A percentile compares a stretch with the other conserved stretches of the same genome.
These are phyloP conservation scores for Citeromyces matritensis DNA, from an alignment of 805 yeast species.

Conservation along the genomic window DNA sequence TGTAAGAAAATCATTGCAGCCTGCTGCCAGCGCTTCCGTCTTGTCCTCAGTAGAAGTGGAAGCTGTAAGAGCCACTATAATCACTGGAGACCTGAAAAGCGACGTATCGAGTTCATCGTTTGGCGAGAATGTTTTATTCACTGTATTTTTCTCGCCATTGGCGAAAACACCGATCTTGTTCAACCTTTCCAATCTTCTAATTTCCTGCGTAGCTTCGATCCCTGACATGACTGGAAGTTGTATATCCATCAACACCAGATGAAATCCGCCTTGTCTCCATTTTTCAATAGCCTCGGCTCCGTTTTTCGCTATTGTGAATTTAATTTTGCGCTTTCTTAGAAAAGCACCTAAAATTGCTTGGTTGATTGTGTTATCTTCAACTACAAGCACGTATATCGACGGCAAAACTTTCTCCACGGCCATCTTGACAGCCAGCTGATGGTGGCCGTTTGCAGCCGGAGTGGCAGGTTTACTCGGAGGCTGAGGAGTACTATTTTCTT, in stretches of 20 bases:
- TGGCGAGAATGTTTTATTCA: constrained; percentile 9
- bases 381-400: constrained; percentile 79
- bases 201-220: constrained; percentile 86
- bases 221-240: constrained; percentile 96
- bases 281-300: constrained; percentile 92
- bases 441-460: too few species aligned
- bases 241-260: constrained; percentile 90
- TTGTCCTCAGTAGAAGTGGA: constrained; percentile 75
- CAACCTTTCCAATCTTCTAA: constrained; percentile 66
- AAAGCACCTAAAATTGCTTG: constrained; percentile 85
- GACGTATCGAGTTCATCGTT: constrained; percentile 44
- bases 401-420: constrained; percentile 62
- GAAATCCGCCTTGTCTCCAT: constrained; percentile 93
- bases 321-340: constrained; percentile 71
- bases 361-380: constrained; percentile 92
- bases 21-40: constrained; percentile 87
- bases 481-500: too few species aligned
- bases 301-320: constrained; percentile 75
- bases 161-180: constrained; percentile 60
- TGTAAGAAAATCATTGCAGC: constrained; percentile 92
- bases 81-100: constrained; percentile 85
- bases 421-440: constrained; percentile 8
- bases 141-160: constrained; percentile 4
- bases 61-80: constrained; percentile 94
- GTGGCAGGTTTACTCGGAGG: too few species aligned